Evolutionary conservation across 257 asterid species (phyloP).

Genomic region (Salvia splendens): DNA sequence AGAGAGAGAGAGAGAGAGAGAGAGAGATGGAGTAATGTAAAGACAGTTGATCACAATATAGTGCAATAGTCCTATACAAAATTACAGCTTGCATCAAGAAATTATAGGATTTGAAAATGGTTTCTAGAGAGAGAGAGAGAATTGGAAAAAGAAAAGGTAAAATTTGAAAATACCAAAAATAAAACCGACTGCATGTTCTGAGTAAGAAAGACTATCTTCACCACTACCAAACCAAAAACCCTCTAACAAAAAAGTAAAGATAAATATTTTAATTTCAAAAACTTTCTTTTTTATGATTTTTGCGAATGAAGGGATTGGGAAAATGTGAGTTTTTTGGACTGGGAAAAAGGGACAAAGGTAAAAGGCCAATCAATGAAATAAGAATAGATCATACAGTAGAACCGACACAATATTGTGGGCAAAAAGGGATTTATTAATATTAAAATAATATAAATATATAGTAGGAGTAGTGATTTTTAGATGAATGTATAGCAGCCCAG

Average conservation of each 20-base stretch:
- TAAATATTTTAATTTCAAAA: background rate
- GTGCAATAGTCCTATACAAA: slow-evolving; percentile 38
- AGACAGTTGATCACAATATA: slow-evolving; percentile 13
- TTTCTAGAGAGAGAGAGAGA: slow-evolving; percentile 20
- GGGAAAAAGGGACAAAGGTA: background rate
- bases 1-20: background rate
- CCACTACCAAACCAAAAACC: slow-evolving; percentile 30
- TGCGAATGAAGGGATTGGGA: background rate
- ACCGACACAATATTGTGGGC: slow-evolving; percentile 41
- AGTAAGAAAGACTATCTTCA: slow-evolving; percentile 20
- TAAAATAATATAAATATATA: background rate
- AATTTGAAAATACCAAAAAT: slow-evolving; percentile 16
- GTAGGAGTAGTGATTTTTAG: background rate
- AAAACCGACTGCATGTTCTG: slow-evolving; percentile 31
- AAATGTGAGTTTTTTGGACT: slow-evolving; percentile 5
- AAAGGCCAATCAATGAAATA: slow-evolving; percentile 33
- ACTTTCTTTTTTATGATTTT: background rate
- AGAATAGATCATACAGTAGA: slow-evolving; percentile 31
- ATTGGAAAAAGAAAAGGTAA: slow-evolving; percentile 23
- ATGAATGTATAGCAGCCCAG: background rate
- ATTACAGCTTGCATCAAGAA: slow-evolving; percentile 43
- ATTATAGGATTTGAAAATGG: slow-evolving; percentile 27
- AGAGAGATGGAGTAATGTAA: background rate
- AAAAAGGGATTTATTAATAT: slow-evolving; percentile 18
- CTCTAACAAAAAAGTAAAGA: background rate